Evolutionary conservation across 208 protist genomes (phyloP).

Genomic region (Vickermania ingenoplastis): DNA sequence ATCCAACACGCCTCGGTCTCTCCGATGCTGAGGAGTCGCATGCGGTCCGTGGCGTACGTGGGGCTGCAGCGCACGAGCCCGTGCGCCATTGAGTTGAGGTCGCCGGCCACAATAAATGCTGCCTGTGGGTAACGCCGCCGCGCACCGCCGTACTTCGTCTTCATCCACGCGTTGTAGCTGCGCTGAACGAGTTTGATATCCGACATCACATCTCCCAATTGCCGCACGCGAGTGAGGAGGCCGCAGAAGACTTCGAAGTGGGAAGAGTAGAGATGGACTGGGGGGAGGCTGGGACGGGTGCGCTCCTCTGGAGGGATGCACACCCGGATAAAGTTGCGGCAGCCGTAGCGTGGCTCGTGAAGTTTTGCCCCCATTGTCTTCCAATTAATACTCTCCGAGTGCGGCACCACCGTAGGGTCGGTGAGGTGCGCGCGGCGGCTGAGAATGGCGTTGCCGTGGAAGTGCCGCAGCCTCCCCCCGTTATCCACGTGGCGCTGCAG

Average conservation of each 20-base stretch:
- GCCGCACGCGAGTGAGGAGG: conserved; percentile 40
- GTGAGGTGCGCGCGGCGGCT: conserved; percentile 22
- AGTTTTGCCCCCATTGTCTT: conserved; percentile 21
- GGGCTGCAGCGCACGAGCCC: conserved; percentile 48
- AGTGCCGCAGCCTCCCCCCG: conserved; percentile 18
- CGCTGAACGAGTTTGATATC: conserved; percentile 27
- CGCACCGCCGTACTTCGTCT: conserved; percentile 2
- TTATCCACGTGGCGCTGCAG: background rate
- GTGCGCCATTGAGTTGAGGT: conserved; percentile 77
- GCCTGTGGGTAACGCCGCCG: conserved; percentile 5
- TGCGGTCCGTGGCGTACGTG: conserved; percentile 31
- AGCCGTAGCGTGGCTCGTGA: conserved; percentile 46
- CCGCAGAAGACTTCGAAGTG: conserved; percentile 81
- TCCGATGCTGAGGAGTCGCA: conserved; percentile 44
- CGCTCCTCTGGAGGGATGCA: conserved; percentile 23
- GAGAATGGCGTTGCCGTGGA: conserved; percentile 77
- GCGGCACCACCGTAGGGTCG: conserved; percentile 30
- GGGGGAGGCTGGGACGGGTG: conserved; percentile 16
- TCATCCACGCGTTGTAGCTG: conserved; percentile 3
- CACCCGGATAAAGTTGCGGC: conserved; percentile 43
- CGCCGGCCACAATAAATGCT: conserved; percentile 61
- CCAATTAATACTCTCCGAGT: conserved; percentile 43
- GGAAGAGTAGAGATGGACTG: conserved; percentile 67
- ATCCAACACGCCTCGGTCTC: conserved; percentile 73
- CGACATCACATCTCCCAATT: conserved; percentile 46